Base-by-base conservation (phyloP, 164 flowering plant species). In the Saururus chinensis region DNA sequence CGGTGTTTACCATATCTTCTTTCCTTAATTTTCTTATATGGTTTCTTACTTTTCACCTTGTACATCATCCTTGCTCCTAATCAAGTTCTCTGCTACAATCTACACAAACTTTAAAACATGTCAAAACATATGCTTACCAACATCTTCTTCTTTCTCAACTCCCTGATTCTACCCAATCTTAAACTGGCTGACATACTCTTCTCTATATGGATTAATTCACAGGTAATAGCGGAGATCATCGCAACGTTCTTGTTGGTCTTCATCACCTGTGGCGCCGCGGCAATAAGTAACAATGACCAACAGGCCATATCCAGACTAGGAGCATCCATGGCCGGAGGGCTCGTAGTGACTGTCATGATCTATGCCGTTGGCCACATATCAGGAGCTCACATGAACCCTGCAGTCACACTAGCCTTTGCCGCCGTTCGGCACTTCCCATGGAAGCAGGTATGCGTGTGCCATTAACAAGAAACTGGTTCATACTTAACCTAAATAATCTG, bases 311-410 rank as follows among this genome's bases (percentile, higher is more conserved):
- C 95, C 1, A 66, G 72, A 63, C 79, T 87, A 0, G 97, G 86
- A 66, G 90, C 90, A 17, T 87, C 97, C 0, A 48, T 90, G 9
- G 90, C 87, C 0, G 92, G 95, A 5, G 97, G 97, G 4, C 86
- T 90, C 9, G 77, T 86, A 0, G 95, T 90, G n/a, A 86, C 88
- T 0, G 92, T 86, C 23, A 83, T 90, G 97, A 90, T 88, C 59
- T 86, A 86, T 51, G 81, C 92, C 0, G 91, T 88, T 0, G 97
- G 97, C 9, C 97, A 90, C 67, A 70, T 90, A 60, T 90, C 95
- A 1, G 97, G 97, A 20, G 95, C 97, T 0, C 95, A 86, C 68
- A 85, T 90, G 92, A 87, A 90, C 76, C 97, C 92, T 0, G 92
- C 97, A 7, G 88, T 90, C 62, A 86, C 95, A 24, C 48, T 83